Evolutionary conservation across 2,329 filamentous ascomycete genomes (phyloP), one percentile per base, ranked within the genome.

Genomic region (Ophiostoma triangulosporum): DNA sequence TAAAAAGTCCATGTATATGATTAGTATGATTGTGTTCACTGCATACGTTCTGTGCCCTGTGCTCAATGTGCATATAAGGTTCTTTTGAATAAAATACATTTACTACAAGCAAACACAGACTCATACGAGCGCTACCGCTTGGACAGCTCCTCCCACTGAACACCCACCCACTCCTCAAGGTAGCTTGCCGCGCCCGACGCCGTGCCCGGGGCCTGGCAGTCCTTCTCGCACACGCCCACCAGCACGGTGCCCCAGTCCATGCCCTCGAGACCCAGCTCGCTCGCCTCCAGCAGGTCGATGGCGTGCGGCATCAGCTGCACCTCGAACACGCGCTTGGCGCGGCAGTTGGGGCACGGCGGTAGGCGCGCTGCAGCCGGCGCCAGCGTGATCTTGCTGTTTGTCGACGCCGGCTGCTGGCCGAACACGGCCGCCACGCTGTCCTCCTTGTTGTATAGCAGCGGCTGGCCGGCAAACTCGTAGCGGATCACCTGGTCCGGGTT

Each of bases 191-290:
- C 75, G 0, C 81, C 85, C 33, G 75, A 71, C 12, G 68, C 67
- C 6, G 80, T 74, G 0, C 77, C 76, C 6, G 67, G 66, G 15
- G 80, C 78, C 62, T 76, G 73, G 65, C 93, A 97, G 66, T 97
- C 88, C 63, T 70, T 78, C 59, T 77, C 80, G 66, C 93, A 98
- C 7, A 94, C 88, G 0, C 81, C 89, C 35, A 97, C 73, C 55
- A 98, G 80, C 8, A 98, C 77, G 0, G 89, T 97, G 0, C 91
- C 91, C 93, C 93, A 98, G 63, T 98, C 93, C 93, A 98, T 98
- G 0, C 90, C 93, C 72, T 95, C 76, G 20, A 84, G 63, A 36
- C 77, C 78, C 60, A 81, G 66, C 54, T 84, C 82, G 40, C 90
- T 86, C 2, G 77, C 82, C 71, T 97, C 93, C 52, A 97, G 72